Evolutionary conservation across 1,284 basidiomycete genomes (phyloP), one percentile per base, ranked within the genome.

Genomic region (Puccinia triticina): DNA sequence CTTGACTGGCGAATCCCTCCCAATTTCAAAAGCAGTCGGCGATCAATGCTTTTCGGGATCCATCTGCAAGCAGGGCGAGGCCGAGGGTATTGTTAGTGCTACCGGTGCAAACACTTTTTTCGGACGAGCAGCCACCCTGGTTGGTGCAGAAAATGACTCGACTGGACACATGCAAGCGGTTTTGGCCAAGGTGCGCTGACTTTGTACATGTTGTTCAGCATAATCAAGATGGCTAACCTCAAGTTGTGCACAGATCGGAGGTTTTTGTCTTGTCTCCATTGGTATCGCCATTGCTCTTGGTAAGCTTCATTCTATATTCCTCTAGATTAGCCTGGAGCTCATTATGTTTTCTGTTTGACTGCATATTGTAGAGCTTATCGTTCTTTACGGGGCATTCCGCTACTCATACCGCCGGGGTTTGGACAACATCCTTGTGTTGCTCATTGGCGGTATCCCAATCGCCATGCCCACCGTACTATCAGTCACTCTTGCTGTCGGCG

Each of bases 381-480:
- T 93, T 84, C 90, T 96, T 83, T 96, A 96, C 88, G 92, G 93
- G 79, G 92, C 91, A 71, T 96, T 93, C 92, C 90, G 90, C 83
- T 96, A 93, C 90, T 88, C 86, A 72, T 98, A 98, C 90, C 94
- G 95, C 86, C 92, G 92, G 84, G 95, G 95, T 90, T 92, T 98
- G 85, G 92, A 98, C 90, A 93, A 95, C 90, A 95, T 97, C 89
- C 91, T 98, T 74, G 94, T 97, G 85, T 93, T 97, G 88, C 90
- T 98, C 91, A 97, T 98, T 89, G 94, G 95, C 90, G 95, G 95
- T 91, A 97, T 98, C 87, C 96, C 95, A 87, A 97, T 97, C 89
- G 95, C 79, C 87, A 96, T 98, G 95, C 95, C 95, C 85, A 96
- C 94, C 84, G 95, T 98, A 85, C 89, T 96, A 84, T 96, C 95